Evolutionary conservation across 768 basidiomycete genomes (phyloP).

Genomic region (Paxillus ammoniavirescens): DNA sequence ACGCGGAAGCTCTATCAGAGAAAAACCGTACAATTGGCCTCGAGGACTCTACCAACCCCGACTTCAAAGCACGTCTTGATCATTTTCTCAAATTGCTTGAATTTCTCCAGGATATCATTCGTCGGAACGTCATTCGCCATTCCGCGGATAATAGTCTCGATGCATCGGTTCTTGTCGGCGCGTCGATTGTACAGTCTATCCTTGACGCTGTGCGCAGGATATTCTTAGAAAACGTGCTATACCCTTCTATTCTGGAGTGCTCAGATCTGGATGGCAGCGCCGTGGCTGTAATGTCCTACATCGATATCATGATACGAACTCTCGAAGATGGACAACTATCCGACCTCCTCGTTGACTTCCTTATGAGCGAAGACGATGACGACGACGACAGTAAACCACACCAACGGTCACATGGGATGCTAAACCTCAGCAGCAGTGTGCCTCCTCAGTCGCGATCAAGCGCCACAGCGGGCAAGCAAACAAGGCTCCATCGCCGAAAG

Average conservation of each 20-base stretch:
- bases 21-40: constrained; percentile 59
- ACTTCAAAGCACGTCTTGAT: constrained; percentile 79
- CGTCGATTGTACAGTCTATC: constrained; percentile 80
- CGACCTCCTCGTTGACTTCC: constrained; percentile 71
- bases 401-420: constrained; percentile 40
- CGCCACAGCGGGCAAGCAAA: constrained; percentile 35
- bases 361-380: constrained; percentile 83
- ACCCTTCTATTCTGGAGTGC: constrained; percentile 91
- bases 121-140: constrained; percentile 54
- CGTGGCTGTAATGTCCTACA: constrained; percentile 93
- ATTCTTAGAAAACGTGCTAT: constrained; percentile 91
- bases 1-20: constrained; percentile 49
- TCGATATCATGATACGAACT: constrained; percentile 83
- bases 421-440: constrained; percentile 36
- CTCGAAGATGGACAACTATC: constrained; percentile 67
- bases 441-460: constrained; percentile 35
- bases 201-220: constrained; percentile 78
- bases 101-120: constrained; percentile 87
- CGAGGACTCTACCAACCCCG: constrained; percentile 72
- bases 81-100: constrained; percentile 89
- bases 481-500: constrained; percentile 60
- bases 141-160: constrained; percentile 39
- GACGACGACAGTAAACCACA: constrained; percentile 48
- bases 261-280: constrained; percentile 93
- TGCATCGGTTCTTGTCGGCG: constrained; percentile 66